Evolutionary conservation across 805 yeast genomes (phyloP).

Genomic region (Saturnispora halmiae): DNA sequence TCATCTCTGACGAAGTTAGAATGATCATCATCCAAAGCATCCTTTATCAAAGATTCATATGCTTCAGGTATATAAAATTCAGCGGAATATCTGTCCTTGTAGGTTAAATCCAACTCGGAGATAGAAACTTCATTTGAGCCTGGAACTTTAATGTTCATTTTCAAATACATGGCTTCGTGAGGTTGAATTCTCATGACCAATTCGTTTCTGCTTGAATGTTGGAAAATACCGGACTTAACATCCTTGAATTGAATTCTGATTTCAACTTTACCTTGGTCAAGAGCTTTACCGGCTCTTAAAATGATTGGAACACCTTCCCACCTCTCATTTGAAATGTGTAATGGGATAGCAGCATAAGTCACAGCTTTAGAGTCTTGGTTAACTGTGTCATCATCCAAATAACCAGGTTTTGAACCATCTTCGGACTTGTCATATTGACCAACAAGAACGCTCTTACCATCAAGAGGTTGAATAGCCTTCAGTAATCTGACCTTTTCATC

Average conservation of each 20-base stretch:
- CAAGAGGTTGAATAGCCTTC: slow-evolving; percentile 66
- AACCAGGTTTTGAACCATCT: slow-evolving; percentile 86
- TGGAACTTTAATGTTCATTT: slow-evolving; percentile 88
- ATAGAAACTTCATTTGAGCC: slow-evolving; percentile 78
- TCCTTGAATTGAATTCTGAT: slow-evolving; percentile 87
- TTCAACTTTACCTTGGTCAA: slow-evolving; percentile 91
- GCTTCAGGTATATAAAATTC: slow-evolving; percentile 97
- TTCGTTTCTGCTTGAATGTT: slow-evolving; percentile 80
- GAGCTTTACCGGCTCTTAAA: slow-evolving; percentile 95
- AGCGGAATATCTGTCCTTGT: slow-evolving; percentile 60
- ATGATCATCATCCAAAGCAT: slow-evolving; percentile 85
- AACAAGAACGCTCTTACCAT: slow-evolving; percentile 54
- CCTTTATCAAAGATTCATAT: slow-evolving; percentile 90
- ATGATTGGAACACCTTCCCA: slow-evolving; percentile 98
- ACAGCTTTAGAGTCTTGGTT: slow-evolving; percentile 73
- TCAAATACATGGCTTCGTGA: slow-evolving; percentile 85
- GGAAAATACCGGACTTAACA: slow-evolving; percentile 75
- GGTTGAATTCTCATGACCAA: slow-evolving; percentile 93
- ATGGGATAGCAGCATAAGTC: slow-evolving; percentile 80
- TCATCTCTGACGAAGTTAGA: slow-evolving; percentile 97
- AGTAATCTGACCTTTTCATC: slow-evolving; percentile 94
- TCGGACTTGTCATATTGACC: slow-evolving; percentile 84
- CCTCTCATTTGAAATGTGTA: slow-evolving; percentile 81
- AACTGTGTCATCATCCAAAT: slow-evolving; percentile 88
- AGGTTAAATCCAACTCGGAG: slow-evolving; percentile 86